phyloP scores from a whole-genome alignment of 2,329 filamentous ascomycete genomes.

The Pestalotiopsis fici region DNA sequence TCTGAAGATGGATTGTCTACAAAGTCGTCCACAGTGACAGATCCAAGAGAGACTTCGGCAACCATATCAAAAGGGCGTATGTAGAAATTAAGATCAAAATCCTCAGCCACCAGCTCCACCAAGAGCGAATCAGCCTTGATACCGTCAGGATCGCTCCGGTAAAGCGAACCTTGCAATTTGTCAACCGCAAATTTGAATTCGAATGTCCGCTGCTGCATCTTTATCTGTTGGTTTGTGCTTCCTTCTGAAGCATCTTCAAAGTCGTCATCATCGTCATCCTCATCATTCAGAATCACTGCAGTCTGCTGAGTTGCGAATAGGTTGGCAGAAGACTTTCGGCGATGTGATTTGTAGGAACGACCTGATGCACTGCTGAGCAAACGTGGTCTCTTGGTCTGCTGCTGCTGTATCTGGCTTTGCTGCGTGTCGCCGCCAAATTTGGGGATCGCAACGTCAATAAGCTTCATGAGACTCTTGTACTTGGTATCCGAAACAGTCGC shows the following conservation, averaged over 20 bases:
- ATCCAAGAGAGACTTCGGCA: slow-evolving; percentile 85
- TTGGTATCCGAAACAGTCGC: slow-evolving; percentile 91
- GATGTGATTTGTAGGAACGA: slow-evolving; percentile 45
- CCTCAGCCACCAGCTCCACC: slow-evolving; percentile 87
- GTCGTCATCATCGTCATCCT: slow-evolving; percentile 64
- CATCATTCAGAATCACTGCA: slow-evolving; percentile 78
- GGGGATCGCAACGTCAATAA: slow-evolving; percentile 94
- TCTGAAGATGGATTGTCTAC: slow-evolving; percentile 86
- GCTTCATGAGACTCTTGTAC: slow-evolving; percentile 94
- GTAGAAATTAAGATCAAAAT: slow-evolving; percentile 85
- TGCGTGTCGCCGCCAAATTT: slow-evolving; percentile 63
- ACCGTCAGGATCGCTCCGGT: slow-evolving; percentile 78
- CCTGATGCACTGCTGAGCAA: slow-evolving; percentile 47
- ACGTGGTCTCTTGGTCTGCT: slow-evolving; percentile 42
- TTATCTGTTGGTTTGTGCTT: slow-evolving; percentile 57
- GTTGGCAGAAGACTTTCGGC: slow-evolving; percentile 66
- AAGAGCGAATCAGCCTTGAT: slow-evolving; percentile 77
- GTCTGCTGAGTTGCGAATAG: slow-evolving; percentile 71
- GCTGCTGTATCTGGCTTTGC: slow-evolving; percentile 22
- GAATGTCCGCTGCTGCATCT: slow-evolving; percentile 86
- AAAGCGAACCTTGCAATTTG: slow-evolving; percentile 89
- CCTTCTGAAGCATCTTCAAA: slow-evolving; percentile 69
- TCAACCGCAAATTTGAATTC: slow-evolving; percentile 97
- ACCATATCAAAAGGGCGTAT: slow-evolving; percentile 90
- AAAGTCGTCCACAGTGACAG: slow-evolving; percentile 89